Conservation (phyloP, 2,329 filamentous ascomycete genomes). For the Neoascochyta sp. region DNA sequence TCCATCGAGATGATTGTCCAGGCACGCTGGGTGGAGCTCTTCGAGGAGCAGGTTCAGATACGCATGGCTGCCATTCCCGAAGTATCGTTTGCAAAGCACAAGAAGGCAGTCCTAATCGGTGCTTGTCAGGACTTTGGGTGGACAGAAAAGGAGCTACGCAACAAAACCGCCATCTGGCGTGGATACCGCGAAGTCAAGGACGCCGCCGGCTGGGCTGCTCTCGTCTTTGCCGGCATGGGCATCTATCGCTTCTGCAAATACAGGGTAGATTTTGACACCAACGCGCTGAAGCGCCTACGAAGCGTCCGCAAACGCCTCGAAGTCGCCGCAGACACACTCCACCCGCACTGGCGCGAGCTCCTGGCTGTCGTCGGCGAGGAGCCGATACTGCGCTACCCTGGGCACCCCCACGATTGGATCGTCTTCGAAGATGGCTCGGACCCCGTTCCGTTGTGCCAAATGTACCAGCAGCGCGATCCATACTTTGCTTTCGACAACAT, state of each 20-base stretch:
- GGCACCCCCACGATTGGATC: slow-evolving; percentile 54
- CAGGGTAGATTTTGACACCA: slow-evolving; percentile 51
- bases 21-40: slow-evolving; percentile 55
- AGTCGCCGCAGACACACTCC: slow-evolving; percentile 52
- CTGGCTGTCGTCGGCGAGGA: slow-evolving; percentile 47
- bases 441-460: slow-evolving; percentile 45
- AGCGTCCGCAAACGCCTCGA: slow-evolving; percentile 49
- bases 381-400: slow-evolving; percentile 41
- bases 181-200: slow-evolving; percentile 59
- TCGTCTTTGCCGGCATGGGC: slow-evolving; percentile 57
- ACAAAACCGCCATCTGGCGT: slow-evolving; percentile 53
- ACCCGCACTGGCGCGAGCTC: slow-evolving; percentile 52
- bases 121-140: slow-evolving; percentile 54
- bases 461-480: slow-evolving; percentile 48
- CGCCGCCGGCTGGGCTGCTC: slow-evolving; percentile 53
- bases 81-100: slow-evolving; percentile 47
- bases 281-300: slow-evolving; percentile 49
- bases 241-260: slow-evolving; percentile 61
- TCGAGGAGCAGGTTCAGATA: slow-evolving; percentile 49
- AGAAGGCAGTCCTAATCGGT: slow-evolving; percentile 52
- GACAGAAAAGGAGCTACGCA: slow-evolving; percentile 57
- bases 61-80: slow-evolving; percentile 40
- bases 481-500: slow-evolving; percentile 50
- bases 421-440: slow-evolving; percentile 44
- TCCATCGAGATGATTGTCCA: slow-evolving; percentile 58